Base-by-base conservation (phyloP, 768 basidiomycete genomes). In the Lentinula boryana region DNA sequence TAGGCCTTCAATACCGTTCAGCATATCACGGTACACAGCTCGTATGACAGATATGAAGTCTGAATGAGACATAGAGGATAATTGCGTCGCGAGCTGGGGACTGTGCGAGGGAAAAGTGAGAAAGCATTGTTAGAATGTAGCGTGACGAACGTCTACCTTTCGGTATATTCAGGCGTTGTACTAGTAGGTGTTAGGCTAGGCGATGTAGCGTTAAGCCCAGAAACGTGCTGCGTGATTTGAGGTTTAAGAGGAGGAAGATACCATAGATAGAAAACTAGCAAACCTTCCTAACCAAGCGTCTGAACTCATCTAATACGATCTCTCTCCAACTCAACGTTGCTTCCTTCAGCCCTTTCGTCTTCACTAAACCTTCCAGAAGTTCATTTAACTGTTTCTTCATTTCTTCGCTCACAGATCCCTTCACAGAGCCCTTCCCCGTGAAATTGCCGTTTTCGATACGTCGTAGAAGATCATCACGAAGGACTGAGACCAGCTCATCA, bases 311-410 rank as follows among this genome's bases (percentile, higher is more conserved):
- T 62, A 91, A 71, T 16, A 85, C 87, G 4, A 84, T 80, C 41
- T 88, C 84, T 63, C 88, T 75, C 89, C 91, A 94, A 15, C 84
- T 81, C 10, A 81, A 64, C 32, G 84, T 76, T 1, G 84, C 87
- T 62, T 89, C 88, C 56, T 84, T 84, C 44, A 93, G 69, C 3
- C 87, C 89, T 46, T 79, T 82, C 0, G 91, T 90, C 62, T 90
- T 79, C 23, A 86, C 72, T 53, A 98, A 79, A n/a, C 91, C 92
- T 35, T 86, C 80, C 31, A 97, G 69, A 49, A 95, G 68, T 2
- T 93, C 93, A 31, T 80, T 80, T 41, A 94, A 66, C 33, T 85
- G 77, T 63, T 92, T 88, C 57, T 78, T 79, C 53, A 92, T 68
- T 1, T 76, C 77, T 62, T 81, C 69, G 60, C 82, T 72, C 27